A percentile compares a stretch with the other conserved stretches of the same genome.
Conservation (phyloP, 2,329 filamentous ascomycete genomes). For the Metarhizium anisopliae region DNA sequence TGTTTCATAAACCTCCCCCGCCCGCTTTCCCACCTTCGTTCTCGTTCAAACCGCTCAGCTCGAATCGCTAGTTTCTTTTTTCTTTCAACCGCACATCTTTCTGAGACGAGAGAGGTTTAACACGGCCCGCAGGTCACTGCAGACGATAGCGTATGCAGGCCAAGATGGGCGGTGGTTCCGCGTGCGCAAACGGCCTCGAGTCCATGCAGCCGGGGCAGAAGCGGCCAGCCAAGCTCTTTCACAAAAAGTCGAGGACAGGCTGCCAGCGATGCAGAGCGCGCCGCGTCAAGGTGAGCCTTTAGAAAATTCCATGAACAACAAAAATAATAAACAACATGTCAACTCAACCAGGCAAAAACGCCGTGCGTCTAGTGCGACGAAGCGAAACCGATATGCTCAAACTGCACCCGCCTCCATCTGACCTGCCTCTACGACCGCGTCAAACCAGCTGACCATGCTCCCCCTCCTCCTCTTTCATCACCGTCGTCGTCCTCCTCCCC, state of each 20-base stretch:
- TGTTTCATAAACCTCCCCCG: too few relatives aligned
- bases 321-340: too few relatives aligned
- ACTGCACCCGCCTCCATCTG: constrained; percentile 11
- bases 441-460: neutral
- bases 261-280: constrained; percentile 14
- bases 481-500: neutral
- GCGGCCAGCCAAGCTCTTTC: constrained; percentile 15
- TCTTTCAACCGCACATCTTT: too few relatives aligned
- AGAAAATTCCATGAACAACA: too few relatives aligned
- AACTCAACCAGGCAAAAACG: too few relatives aligned
- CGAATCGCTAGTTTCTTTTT: too few relatives aligned
- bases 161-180: too few relatives aligned
- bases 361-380: constrained; percentile 12
- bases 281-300: constrained; percentile 12
- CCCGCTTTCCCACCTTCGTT: too few relatives aligned
- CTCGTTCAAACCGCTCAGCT: too few relatives aligned
- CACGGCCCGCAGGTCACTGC: too few relatives aligned
- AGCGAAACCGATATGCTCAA: constrained; percentile 12
- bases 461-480: neutral
- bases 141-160: too few relatives aligned
- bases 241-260: constrained; percentile 15
- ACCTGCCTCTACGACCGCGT: constrained; percentile 11
- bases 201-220: constrained; percentile 3
- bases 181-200: neutral
- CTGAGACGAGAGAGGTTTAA: too few relatives aligned